These are phyloP conservation scores for Cryptomeria japonica DNA, from an alignment of 75 land plant genomes.

Conservation along the genomic window DNA sequence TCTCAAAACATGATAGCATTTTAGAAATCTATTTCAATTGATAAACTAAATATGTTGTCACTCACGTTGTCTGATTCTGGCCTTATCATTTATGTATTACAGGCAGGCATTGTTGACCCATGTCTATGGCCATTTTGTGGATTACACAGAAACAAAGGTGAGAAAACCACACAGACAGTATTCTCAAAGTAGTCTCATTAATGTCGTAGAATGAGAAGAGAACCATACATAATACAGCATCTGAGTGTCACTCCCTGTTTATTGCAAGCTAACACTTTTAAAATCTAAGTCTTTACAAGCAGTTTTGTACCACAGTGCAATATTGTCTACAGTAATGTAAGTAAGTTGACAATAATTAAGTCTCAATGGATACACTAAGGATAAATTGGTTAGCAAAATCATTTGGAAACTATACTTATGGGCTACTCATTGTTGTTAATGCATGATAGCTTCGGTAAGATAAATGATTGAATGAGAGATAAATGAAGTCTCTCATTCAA, in stretches of 20 bases:
- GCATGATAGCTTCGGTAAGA: too few species aligned
- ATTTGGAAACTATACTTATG: neutral
- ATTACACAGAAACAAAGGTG: constrained; percentile 4
- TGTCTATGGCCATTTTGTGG: constrained; percentile 39
- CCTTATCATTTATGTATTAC: constrained; percentile 11
- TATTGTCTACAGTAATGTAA: neutral
- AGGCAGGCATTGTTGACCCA: constrained; percentile 35
- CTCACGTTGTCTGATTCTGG: neutral
- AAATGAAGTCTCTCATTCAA: too few species aligned
- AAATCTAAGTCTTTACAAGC: neutral
- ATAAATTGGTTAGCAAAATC: neutral
- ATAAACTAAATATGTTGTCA: neutral
- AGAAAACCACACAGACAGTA: neutral
- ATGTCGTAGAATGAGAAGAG: neutral
- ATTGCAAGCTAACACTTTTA: neutral
- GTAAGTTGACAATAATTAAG: neutral
- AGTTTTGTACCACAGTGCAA: neutral
- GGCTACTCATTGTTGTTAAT: neutral
- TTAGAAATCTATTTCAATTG: neutral
- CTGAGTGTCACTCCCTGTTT: neutral
- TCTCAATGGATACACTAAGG: neutral
- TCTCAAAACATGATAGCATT: neutral
- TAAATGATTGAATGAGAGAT: too few species aligned
- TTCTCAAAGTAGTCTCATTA: neutral
- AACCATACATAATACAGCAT: neutral